Evolutionary conservation across 345 rosid genomes (phyloP), one percentile per base, ranked within the genome.

Genomic region (Moringa oleifera): DNA sequence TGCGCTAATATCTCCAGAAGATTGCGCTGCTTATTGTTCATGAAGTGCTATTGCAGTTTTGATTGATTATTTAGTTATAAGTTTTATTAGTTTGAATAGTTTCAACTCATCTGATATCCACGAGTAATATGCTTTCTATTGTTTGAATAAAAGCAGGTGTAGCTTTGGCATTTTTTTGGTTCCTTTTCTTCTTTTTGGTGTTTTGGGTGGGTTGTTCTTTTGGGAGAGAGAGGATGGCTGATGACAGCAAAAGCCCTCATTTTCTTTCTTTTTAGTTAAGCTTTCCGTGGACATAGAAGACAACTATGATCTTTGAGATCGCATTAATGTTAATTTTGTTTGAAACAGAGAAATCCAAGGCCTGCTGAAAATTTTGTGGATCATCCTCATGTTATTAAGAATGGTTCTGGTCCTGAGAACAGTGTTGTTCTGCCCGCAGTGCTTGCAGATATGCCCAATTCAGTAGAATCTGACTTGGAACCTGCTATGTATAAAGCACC

Each of bases 331-430:
- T n/a, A n/a, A n/a, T n/a, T n/a, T n/a, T 52, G 21, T 23, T 70
- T 72, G 68, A 62, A 51, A 64, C 72, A 90, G 97, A 80, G 82
- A 67, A 84, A 69, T 61, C 69, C 64, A 25, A 71, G 71, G 10
- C 62, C 76, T 69, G 77, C 69, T 12, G 87, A 73, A 57, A 77
- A 67, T 71, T 64, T 76, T 20, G 53, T 68, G 65, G 86, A 81
- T 31, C 79, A 75, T 55, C 58, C 85, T 65, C 87, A 69, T 61
- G 59, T 53, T 8, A 47, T 72, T 58, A 81, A 82, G 59, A 76
- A 77, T 58, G 81, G 79, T 62, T 68, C 77, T 47, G 61, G 76
- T 60, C 80, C 68, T 66, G 87, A 80, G 61, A 71, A 72, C 58
- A 72, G 59, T 64, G 76, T 49, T 64, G 19, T 64, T 61, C 59